These are phyloP conservation scores for Aspergillus sp. DNA, from an alignment of 2,329 filamentous ascomycete species.

Conservation along the genomic window DNA sequence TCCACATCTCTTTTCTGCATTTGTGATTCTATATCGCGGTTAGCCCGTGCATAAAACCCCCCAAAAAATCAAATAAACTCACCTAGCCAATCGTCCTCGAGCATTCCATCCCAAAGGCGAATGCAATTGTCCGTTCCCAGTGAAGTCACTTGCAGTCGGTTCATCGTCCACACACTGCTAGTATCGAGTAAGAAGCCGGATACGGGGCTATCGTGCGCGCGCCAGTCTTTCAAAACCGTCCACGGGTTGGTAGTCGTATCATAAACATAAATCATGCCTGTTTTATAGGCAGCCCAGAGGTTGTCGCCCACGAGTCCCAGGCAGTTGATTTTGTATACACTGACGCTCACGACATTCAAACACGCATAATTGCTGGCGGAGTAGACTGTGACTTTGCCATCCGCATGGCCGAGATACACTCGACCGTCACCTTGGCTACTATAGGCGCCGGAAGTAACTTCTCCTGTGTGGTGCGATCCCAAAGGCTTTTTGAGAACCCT, in stretches of 20 bases:
- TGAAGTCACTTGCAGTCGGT: slow-evolving; percentile 80
- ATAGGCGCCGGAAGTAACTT: slow-evolving; percentile 80
- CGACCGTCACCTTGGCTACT: slow-evolving; percentile 73
- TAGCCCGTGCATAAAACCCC: slow-evolving; percentile 15
- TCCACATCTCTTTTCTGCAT: slow-evolving; percentile 83
- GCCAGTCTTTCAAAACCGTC: slow-evolving; percentile 92
- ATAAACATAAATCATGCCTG: slow-evolving; percentile 90
- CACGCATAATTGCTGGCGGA: slow-evolving; percentile 74
- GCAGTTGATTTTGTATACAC: slow-evolving; percentile 91
- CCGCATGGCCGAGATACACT: slow-evolving; percentile 86
- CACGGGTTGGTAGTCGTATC: slow-evolving; percentile 81
- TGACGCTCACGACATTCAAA: slow-evolving; percentile 78
- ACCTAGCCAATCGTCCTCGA: slow-evolving; percentile 92
- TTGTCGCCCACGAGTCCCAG: slow-evolving; percentile 76
- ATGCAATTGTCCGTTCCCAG: slow-evolving; percentile 84
- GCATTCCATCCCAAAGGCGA: slow-evolving; percentile 84
- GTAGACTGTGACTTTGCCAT: slow-evolving; percentile 95
- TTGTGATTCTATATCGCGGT: slow-evolving; percentile 59
- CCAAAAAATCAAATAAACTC: slow-evolving; percentile 25
- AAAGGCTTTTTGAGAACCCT: slow-evolving; percentile 73
- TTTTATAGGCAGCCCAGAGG: slow-evolving; percentile 93
- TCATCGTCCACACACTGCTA: slow-evolving; percentile 80
- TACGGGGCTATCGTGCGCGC: slow-evolving; percentile 81
- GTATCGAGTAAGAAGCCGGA: slow-evolving; percentile 74
- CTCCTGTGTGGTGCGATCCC: slow-evolving; percentile 70